Evolutionary conservation across 148 eudicot genomes (phyloP), one percentile per base, ranked within the genome.

Genomic region (Mesembryanthemum crystallinum): DNA sequence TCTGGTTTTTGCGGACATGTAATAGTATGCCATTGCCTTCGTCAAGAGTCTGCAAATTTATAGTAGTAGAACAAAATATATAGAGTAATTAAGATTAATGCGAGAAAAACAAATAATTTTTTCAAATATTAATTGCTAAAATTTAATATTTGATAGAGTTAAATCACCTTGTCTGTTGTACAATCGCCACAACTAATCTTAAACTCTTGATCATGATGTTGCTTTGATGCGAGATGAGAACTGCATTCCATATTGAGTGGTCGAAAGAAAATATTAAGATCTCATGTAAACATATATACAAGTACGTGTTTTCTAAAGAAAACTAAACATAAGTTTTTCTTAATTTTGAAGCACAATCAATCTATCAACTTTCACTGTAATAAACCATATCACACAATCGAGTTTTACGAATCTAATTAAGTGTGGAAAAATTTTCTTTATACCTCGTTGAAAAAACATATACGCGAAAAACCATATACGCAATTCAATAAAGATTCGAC

Each of bases 1-100:
- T 73, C 23, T 80, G 79, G 45, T 80, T 80, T 70, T 69, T 52
- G 67, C 79, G 76, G 61, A 75, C 76, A 59, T 55, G 75, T 7
- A 45, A 57, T 65, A 76, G 66, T 80, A 76, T 76, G 67, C 76
- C 83, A 17, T 80, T 80, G 21, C 79, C 83, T 47, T 76, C 73
- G 45, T 59, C 37, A 4, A 80, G 60, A 20, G 71, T 76, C 83
- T 75, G 21, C 42, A 39, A 45, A 45, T 6, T 45, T 10, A 8
- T 45, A n/a, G n/a, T 45, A 8, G 49, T 45, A 8, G 4, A 45
- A 45, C 11, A 2, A 45, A 8, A 8, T 5, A 45, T 8, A 45
- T 1, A 64, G 3, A 64, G 17, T 27, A 65, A 21, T n/a, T 18
- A n/a, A 65, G 13, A 35, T 35, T 7, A 65, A 35, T 65, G 45